A percentile compares a stretch with the other conserved stretches of the same genome.
These are phyloP conservation scores for Wickerhamiella spandovensis DNA, from an alignment of 805 yeast species.

Conservation along the genomic window DNA sequence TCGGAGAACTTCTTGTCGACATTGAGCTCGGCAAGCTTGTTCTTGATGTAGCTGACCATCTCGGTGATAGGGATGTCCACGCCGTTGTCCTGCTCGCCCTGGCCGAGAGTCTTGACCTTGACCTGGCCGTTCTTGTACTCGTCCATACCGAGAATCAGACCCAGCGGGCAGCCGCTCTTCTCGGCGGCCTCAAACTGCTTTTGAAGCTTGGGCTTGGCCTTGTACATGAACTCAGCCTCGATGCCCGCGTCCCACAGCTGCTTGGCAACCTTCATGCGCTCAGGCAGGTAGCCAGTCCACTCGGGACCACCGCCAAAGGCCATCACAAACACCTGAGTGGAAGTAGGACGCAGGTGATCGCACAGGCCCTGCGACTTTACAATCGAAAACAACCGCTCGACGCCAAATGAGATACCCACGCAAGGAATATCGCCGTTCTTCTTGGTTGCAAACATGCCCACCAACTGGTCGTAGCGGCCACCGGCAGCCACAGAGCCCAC, in stretches of 20 bases:
- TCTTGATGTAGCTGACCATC: conserved; percentile 39
- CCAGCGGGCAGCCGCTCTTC: conserved; percentile 77
- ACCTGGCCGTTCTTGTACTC: conserved; percentile 71
- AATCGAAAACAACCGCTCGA: conserved; percentile 84
- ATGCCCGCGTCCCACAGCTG: conserved; percentile 78
- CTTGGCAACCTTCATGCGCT: conserved; percentile 80
- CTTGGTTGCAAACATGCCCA: conserved; percentile 89
- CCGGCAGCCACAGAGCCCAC: conserved; percentile 98
- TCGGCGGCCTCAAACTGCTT: conserved; percentile 98
- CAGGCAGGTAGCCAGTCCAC: conserved; percentile 85
- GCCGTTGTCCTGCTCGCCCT: conserved; percentile 85
- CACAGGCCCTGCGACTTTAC: conserved; percentile 62
- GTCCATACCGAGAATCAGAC: conserved; percentile 91
- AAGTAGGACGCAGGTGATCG: conserved; percentile 59
- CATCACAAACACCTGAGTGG: conserved; percentile 91
- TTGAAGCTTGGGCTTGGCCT: conserved; percentile 85
- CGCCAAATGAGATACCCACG: conserved; percentile 94
- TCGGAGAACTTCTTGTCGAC: not conserved
- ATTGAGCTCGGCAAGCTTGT: conserved; percentile 29
- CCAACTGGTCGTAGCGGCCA: conserved; percentile 93
- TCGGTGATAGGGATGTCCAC: conserved; percentile 53
- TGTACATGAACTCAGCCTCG: conserved; percentile 83
- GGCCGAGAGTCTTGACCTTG: conserved; percentile 79
- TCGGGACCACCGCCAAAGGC: conserved; percentile 98
- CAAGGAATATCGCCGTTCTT: conserved; percentile 77